These are phyloP conservation scores for Aegle marmelos DNA, from an alignment of 345 rosid genomes.

Conservation along the genomic window DNA sequence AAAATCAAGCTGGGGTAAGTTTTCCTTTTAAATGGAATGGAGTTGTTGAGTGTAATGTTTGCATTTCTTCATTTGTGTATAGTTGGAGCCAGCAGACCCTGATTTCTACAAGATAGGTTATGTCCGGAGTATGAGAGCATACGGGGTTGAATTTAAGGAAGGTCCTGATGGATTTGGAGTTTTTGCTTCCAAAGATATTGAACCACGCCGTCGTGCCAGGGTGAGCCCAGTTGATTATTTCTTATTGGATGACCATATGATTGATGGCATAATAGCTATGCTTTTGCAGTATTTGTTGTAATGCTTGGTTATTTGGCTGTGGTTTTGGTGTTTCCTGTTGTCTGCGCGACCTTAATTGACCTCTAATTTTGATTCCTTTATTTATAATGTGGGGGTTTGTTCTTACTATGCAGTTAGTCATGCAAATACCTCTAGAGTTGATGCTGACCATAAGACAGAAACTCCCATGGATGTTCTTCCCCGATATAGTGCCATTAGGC, in stretches of 20 bases:
- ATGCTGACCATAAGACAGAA: constrained; percentile 86
- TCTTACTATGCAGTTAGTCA: constrained; percentile 54
- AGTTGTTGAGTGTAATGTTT: neutral
- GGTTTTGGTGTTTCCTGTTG: neutral
- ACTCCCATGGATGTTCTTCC: constrained; percentile 98
- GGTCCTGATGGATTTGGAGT: constrained; percentile 91
- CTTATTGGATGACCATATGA: neutral
- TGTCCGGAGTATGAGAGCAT: constrained; percentile 80
- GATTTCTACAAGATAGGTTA: constrained; percentile 94
- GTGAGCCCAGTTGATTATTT: constrained; percentile 34
- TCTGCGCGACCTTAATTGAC: neutral
- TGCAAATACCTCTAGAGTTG: constrained; percentile 94
- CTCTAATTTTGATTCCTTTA: neutral
- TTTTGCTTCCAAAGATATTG: constrained; percentile 84
- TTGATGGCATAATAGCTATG: constrained; percentile 5
- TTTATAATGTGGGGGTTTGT: constrained; percentile 1
- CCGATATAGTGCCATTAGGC: constrained; percentile 82
- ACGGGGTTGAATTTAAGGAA: constrained; percentile 87
- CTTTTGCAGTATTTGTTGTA: neutral
- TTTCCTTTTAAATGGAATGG: neutral
- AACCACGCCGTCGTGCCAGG: constrained; percentile 85
- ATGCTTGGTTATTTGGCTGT: neutral
- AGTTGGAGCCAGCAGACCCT: constrained; percentile 72
- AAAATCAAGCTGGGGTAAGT: neutral
- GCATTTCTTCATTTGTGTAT: neutral